Conservation (phyloP, 805 yeast species). For the Saccharomycopsis javanensis region DNA sequence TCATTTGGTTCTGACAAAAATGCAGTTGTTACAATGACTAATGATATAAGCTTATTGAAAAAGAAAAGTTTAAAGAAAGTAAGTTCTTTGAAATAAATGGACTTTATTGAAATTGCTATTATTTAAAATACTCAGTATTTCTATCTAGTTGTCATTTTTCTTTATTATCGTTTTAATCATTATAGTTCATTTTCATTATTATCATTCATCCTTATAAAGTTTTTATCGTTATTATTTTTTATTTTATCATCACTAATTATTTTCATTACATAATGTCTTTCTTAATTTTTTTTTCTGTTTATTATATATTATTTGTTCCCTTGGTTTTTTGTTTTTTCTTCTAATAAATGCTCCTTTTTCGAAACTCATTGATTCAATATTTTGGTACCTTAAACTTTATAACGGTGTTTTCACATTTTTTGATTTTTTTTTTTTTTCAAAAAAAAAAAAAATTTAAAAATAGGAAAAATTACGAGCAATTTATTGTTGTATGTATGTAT, state of each 20-base stretch:
- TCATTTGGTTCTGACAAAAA: conserved; percentile 61
- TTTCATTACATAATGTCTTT: not conserved
- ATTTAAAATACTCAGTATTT: not conserved
- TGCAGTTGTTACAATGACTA: conserved; percentile 62
- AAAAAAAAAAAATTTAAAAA: not conserved
- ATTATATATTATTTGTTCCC: not conserved
- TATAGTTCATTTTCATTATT: no score
- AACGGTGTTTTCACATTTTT: not conserved
- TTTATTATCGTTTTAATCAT: not conserved
- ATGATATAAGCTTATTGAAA: conserved; percentile 67
- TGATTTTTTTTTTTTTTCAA: not conserved
- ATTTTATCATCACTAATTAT: no score
- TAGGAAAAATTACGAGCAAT: not conserved
- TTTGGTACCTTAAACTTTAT: conserved; percentile 1
- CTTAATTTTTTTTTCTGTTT: not conserved
- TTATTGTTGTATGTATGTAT: not conserved
- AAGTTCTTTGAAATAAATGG: not conserved
- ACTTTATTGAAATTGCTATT: not conserved
- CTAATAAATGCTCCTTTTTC: not conserved
- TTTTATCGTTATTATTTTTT: no score
- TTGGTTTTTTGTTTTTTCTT: not conserved
- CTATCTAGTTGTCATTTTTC: not conserved
- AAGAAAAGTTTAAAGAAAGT: conserved; percentile 37
- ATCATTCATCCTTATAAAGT: no score
- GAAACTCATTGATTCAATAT: not conserved